Evolutionary conservation across 768 basidiomycete species (phyloP).

Genomic region (Boletus fagicola): DNA sequence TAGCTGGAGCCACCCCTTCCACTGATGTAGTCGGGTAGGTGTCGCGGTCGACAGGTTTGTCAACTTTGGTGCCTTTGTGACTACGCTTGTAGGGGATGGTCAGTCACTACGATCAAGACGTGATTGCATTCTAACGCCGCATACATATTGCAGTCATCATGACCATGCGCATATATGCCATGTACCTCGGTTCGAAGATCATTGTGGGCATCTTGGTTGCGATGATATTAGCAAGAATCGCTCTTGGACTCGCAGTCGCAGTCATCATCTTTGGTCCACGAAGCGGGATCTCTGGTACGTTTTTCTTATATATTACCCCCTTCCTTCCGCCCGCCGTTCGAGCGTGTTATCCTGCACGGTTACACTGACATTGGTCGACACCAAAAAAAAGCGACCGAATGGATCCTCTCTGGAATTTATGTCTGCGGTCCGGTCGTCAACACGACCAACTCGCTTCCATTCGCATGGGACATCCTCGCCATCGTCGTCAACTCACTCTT

Average conservation of each 20-base stretch:
- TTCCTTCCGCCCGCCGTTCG: background rate
- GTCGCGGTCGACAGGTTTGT: slow-evolving; percentile 9
- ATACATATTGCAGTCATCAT: slow-evolving; percentile 11
- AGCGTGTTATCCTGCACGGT: too few relatives aligned
- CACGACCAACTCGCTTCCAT: slow-evolving; percentile 1
- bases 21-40: background rate
- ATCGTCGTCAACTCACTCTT: slow-evolving; percentile 13
- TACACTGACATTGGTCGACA: background rate
- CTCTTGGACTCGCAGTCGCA: slow-evolving; percentile 8
- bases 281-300: slow-evolving; percentile 17
- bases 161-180: slow-evolving; percentile 21
- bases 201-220: slow-evolving; percentile 8
- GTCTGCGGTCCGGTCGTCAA: slow-evolving; percentile 13
- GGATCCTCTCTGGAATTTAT: slow-evolving; percentile 14
- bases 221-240: slow-evolving; percentile 6
- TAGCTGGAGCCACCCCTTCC: background rate
- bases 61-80: slow-evolving; percentile 16
- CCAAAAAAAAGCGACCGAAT: slow-evolving; percentile 13
- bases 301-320: too few relatives aligned
- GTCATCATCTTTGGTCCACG: slow-evolving; percentile 14
- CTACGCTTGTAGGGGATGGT: slow-evolving; percentile 13
- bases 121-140: background rate
- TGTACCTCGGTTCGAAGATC: slow-evolving; percentile 17
- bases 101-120: background rate
- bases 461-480: slow-evolving; percentile 18